These are phyloP conservation scores for Colletotrichum sp. DNA, from an alignment of 2,329 filamentous ascomycete species.

Conservation along the genomic window DNA sequence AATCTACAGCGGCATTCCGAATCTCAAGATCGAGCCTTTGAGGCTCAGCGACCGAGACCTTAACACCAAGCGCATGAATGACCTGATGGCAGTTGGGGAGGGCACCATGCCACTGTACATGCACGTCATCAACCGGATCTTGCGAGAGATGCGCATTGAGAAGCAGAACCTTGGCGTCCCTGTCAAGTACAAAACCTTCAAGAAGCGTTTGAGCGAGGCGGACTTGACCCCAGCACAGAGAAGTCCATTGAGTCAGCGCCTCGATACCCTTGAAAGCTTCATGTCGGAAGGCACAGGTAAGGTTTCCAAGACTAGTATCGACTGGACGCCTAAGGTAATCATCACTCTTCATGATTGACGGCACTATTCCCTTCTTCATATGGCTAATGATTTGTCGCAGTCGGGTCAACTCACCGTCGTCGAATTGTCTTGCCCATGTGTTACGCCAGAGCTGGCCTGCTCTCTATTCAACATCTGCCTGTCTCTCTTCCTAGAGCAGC, in stretches of 20 bases:
- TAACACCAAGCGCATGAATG: slow-evolving; percentile 62
- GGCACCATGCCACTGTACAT: slow-evolving; percentile 60
- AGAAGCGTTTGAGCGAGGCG: slow-evolving; percentile 34
- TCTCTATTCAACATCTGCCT: slow-evolving; percentile 76
- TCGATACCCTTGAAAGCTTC: slow-evolving; percentile 70
- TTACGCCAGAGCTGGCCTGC: slow-evolving; percentile 71
- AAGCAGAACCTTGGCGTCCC: slow-evolving; percentile 38
- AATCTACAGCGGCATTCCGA: slow-evolving; percentile 45
- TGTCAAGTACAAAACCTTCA: slow-evolving; percentile 60
- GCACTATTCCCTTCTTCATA: background rate
- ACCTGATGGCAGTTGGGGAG: slow-evolving; percentile 61
- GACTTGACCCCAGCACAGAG: slow-evolving; percentile 54
- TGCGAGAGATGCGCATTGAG: slow-evolving; percentile 57
- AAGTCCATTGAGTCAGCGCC: slow-evolving; percentile 60
- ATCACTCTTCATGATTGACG: background rate
- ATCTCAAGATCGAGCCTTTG: slow-evolving; percentile 54
- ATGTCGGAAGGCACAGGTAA: slow-evolving; percentile 37
- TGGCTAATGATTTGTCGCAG: slow-evolving; percentile 11
- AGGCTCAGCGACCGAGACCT: slow-evolving; percentile 56
- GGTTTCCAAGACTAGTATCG: slow-evolving; percentile 6
- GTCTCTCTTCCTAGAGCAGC: slow-evolving; percentile 66
- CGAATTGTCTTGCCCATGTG: slow-evolving; percentile 75
- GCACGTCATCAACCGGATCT: slow-evolving; percentile 57
- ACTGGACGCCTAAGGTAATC: slow-evolving; percentile 31
- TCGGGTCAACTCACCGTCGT: slow-evolving; percentile 66